A percentile compares a stretch with the other conserved stretches of the same genome.
phyloP scores from a whole-genome alignment of 371 early-diverging fungal species.

The Mortierella sp. region DNA sequence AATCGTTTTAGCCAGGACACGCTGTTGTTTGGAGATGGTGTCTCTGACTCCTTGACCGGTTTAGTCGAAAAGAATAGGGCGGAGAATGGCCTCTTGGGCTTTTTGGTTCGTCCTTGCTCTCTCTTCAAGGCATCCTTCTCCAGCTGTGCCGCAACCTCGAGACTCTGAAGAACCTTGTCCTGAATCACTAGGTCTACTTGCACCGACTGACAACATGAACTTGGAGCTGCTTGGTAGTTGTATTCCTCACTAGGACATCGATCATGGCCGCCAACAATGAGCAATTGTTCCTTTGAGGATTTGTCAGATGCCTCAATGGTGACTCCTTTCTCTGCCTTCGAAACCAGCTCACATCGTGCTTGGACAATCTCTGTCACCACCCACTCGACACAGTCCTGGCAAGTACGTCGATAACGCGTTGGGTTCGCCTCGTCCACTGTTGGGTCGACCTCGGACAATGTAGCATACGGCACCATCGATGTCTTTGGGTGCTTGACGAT shows the following conservation, averaged over 20 bases:
- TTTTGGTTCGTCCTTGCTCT: constrained; percentile 3
- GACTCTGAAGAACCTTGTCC: constrained; percentile 35
- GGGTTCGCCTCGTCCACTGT: constrained; percentile 14
- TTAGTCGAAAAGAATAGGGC: constrained; percentile 23
- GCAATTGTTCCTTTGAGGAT: neutral
- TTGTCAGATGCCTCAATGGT: too few relatives aligned
- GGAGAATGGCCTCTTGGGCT: constrained; percentile 16
- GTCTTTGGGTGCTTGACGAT: constrained; percentile 48
- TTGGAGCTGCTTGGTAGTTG: constrained; percentile 24
- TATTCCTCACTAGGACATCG: constrained; percentile 47
- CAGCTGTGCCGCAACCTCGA: constrained; percentile 20
- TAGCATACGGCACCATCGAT: constrained; percentile 26
- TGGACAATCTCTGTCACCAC: constrained; percentile 44
- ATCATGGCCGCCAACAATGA: neutral
- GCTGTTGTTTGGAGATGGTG: neutral
- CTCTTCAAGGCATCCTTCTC: constrained; percentile 27
- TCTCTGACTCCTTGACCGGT: neutral
- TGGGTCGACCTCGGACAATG: constrained; percentile 2
- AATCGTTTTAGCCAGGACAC: constrained; percentile 32
- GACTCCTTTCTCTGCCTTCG: constrained; percentile 23
- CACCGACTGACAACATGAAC: constrained; percentile 1
- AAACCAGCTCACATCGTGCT: constrained; percentile 38
- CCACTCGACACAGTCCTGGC: constrained; percentile 43
- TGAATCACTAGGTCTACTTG: constrained; percentile 36
- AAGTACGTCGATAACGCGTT: constrained; percentile 14